Percentiles rank a stretch among this genome's conserved stretches.
These are phyloP conservation scores for Arxiozyma telluris DNA, from an alignment of 1,139 yeast species.

Conservation along the genomic window DNA sequence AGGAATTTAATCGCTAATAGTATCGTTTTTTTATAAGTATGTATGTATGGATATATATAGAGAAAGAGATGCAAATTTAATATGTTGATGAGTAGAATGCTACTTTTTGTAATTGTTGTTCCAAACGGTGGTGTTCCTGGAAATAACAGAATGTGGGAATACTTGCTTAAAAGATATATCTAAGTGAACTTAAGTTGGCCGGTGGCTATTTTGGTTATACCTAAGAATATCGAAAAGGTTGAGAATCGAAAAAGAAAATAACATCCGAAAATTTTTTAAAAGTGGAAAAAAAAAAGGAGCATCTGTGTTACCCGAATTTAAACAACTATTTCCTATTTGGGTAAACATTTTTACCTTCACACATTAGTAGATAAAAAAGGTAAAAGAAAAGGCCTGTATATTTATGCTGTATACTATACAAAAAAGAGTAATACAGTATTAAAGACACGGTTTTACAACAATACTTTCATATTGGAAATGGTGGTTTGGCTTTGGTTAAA, in stretches of 20 bases:
- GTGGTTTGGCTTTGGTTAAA: no score
- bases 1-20: neutral
- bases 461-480: no score
- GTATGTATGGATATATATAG: no score
- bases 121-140: neutral
- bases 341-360: neutral
- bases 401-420: neutral
- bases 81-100: neutral
- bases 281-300: neutral
- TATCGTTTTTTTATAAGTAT: neutral
- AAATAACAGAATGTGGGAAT: no score
- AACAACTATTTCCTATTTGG: neutral
- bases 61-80: neutral
- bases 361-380: no score
- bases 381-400: neutral
- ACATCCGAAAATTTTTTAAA: neutral
- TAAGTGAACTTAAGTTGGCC: neutral
- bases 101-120: neutral
- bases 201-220: neutral
- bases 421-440: no score
- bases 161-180: no score
- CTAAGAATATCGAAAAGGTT: neutral
- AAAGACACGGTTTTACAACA: no score
- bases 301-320: neutral
- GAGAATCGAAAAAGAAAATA: neutral